Percentiles rank a stretch among this genome's conserved stretches.
Evolutionary conservation across 2,329 filamentous ascomycete species (phyloP).

Genomic region (Paraphaeosphaeria minitans): DNA sequence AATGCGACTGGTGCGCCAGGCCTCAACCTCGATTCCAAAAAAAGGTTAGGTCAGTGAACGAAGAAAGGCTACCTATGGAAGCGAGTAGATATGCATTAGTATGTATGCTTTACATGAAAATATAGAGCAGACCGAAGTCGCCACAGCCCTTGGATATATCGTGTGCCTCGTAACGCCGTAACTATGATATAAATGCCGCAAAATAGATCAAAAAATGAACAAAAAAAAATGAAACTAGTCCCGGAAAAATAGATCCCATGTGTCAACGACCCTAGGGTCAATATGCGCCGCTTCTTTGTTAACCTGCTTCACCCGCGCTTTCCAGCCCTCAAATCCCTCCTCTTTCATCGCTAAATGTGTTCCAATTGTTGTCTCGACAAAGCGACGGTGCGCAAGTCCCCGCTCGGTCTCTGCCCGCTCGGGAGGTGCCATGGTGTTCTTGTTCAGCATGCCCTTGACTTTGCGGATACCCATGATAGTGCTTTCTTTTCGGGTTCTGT

Average conservation of each 20-base stretch:
- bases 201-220: background rate
- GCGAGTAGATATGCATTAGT: background rate
- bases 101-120: background rate
- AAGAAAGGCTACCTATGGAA: background rate
- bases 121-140: background rate
- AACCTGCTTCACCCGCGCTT: background rate
- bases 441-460: constrained; percentile 8
- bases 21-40: background rate
- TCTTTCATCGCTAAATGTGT: constrained; percentile 2
- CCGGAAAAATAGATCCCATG: background rate
- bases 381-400: background rate
- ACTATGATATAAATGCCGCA: background rate
- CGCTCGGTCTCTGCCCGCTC: background rate
- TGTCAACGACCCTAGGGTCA: background rate
- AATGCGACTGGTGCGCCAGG: background rate
- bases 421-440: background rate
- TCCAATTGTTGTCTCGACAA: background rate
- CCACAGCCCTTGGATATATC: background rate
- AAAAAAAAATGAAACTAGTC: background rate
- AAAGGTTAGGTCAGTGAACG: background rate
- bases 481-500: background rate
- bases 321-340: background rate
- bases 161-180: background rate
- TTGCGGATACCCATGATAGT: constrained; percentile 5
- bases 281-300: background rate